Base-by-base conservation (phyloP, 768 basidiomycete species). In the Sarcodon sp. region DNA sequence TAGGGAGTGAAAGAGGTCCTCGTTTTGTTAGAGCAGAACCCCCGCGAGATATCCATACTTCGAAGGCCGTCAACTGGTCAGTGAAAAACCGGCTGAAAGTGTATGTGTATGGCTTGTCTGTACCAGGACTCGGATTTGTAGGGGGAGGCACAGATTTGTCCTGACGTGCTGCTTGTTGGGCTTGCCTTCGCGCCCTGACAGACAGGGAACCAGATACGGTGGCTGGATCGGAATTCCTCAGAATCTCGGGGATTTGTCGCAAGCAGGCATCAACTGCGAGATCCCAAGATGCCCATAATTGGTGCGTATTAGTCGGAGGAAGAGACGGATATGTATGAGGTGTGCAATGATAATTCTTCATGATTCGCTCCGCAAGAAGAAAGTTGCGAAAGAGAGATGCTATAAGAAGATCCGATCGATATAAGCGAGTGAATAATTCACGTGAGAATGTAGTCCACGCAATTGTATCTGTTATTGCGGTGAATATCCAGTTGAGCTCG, bases 401-500 rank as follows among this genome's bases (percentile, higher is more conserved):
- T 46, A 98, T 90, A 38, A 97, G 76, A 47, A 98, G 77, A 60
- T 99, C 96, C 47, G 92, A 94, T 39, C 96, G 76, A 63, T 97
- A 98, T 21, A 98, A 66, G 34, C 90, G 79, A 13, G 91, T 92
- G 65, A 99, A 98, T 3, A 89, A 77, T 35, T 96, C 92, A 43
- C 84, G 78, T 35, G 92, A 85, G 62, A 99, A 94, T 2, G 90
- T 88, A 11, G 93, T 93, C 96, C 96, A 99, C 6, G 96, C 96
- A 52, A 99, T 98, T 7, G 96, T 98, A 65, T 99, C 96, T 12
- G 96, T 98, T 48, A 99, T 88, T 33, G 94, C 91, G 1, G 92
- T 98, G 66, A 98, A 98, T 53, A 98, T 98, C 96, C 96, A 99
- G 61, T 94, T 96, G n/a, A 99, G 76, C 66, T 99, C 96, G 45